phyloP scores from a whole-genome alignment of 1,284 basidiomycete species.

The Ustilago hordei region DNA sequence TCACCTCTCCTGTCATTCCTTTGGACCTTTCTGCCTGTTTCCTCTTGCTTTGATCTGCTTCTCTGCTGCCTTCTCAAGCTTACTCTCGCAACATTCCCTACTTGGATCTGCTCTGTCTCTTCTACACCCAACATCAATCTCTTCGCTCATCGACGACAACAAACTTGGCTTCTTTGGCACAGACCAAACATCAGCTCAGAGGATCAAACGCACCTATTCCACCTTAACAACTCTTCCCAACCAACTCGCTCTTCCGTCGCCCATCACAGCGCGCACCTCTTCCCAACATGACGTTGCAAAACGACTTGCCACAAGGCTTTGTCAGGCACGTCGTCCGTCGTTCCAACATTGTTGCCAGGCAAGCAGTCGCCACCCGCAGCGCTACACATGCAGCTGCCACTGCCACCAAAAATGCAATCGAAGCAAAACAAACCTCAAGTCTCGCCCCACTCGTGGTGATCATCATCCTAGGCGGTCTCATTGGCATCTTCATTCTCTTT shows the following conservation, averaged over 20 bases:
- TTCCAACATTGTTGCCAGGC: conserved; percentile 26
- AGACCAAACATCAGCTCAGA: too few relatives aligned
- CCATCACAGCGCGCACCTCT: background rate
- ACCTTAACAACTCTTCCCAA: background rate
- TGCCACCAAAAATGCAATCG: conserved; percentile 6
- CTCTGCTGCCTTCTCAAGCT: background rate
- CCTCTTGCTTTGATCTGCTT: conserved; percentile 14
- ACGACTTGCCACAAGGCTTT: conserved; percentile 39
- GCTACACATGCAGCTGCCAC: conserved; percentile 9
- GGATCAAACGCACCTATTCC: background rate
- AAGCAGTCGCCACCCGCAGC: conserved; percentile 12
- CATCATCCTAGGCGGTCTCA: conserved; percentile 41
- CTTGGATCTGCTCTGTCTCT: too few relatives aligned
- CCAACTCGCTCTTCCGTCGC: background rate
- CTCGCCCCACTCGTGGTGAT: conserved; percentile 34
- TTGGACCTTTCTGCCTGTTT: background rate
- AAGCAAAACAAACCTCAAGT: conserved; percentile 34
- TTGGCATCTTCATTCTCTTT: conserved; percentile 44
- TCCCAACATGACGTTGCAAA: conserved; percentile 29
- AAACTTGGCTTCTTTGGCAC: too few relatives aligned
- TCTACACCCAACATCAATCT: too few relatives aligned
- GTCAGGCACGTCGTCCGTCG: conserved; percentile 48
- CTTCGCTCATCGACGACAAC: too few relatives aligned
- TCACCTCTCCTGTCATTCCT: conserved; percentile 2
- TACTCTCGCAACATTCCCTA: background rate